These are phyloP conservation scores for Alloteropsis semialata DNA, from an alignment of 176 grass and related monocot species.

Conservation along the genomic window DNA sequence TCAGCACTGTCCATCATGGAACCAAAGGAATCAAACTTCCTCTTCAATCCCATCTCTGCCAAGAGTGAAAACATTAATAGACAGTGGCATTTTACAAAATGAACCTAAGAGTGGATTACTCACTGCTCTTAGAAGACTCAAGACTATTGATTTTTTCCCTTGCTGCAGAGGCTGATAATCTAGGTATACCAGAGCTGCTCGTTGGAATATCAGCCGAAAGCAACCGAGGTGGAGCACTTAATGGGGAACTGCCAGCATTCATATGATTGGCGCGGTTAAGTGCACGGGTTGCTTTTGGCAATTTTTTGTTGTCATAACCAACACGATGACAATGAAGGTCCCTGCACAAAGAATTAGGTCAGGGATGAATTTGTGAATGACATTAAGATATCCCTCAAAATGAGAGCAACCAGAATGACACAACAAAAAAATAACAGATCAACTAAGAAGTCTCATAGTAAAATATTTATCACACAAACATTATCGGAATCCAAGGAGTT, in stretches of 20 bases:
- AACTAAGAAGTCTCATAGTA: neutral
- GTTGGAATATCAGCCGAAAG: slow-evolving; percentile 40
- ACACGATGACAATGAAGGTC: slow-evolving; percentile 76
- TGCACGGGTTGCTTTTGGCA: slow-evolving; percentile 54
- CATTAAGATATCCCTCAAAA: neutral
- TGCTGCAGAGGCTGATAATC: slow-evolving; percentile 17
- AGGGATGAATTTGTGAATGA: neutral
- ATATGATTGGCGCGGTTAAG: slow-evolving; percentile 31
- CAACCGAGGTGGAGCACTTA: slow-evolving; percentile 22
- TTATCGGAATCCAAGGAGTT: neutral
- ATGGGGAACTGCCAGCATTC: slow-evolving; percentile 1
- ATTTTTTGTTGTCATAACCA: slow-evolving; percentile 84
- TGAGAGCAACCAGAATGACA: neutral
- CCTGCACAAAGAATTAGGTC: slow-evolving; percentile 43
- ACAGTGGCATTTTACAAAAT: slow-evolving; percentile 16
- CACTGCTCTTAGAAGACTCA: slow-evolving; percentile 22
- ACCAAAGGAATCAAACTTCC: slow-evolving; percentile 39
- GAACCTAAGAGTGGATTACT: slow-evolving; percentile 21
- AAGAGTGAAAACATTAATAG: slow-evolving; percentile 38
- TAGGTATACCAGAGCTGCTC: slow-evolving; percentile 26
- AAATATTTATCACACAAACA: slow-evolving; percentile 10
- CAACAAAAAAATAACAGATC: slow-evolving; percentile 19
- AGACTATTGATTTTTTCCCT: slow-evolving; percentile 12
- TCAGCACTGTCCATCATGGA: slow-evolving; percentile 3
- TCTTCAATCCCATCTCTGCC: slow-evolving; percentile 49